Evolutionary conservation across 768 basidiomycete species (phyloP), one percentile per base, ranked within the genome.

Genomic region (Boletales sp.): DNA sequence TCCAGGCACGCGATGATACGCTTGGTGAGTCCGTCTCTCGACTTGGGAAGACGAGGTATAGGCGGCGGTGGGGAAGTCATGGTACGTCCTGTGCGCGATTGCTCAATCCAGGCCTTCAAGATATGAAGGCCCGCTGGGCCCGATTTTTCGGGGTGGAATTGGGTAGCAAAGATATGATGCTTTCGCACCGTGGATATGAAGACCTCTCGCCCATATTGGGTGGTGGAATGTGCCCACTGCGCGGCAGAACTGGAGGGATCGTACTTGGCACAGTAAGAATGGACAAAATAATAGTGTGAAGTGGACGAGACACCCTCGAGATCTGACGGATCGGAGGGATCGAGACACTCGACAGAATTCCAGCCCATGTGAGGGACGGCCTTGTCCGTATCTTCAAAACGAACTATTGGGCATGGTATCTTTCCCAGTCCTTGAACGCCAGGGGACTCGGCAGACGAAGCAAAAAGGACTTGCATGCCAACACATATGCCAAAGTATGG

Each of bases 401-500:
- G 72, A 48, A 81, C 79, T 59, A 97, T 90, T n/a, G 77, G 74
- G 57, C 74, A 83, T n/a, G 90, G 87, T 54, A 99, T 85, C 56
- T 92, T 69, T 15, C 84, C 89, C 18, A 98, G 77, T n/a, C 95
- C 94, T n/a, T 61, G 67, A 24, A 73, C 71, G 17, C 66, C 61
- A 14, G 81, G 77, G 13, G 86, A 85, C 73, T 99, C 97, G 53
- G 80, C 72, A 14, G 95, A 97, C 13, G 87, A 83, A 50, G 80
- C 73, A 72, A 93, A 98, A 53, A 99, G 88, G 50, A 97, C 82
- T 70, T 99, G 97, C 85, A 99, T 87, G 60, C 97, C 97, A 63
- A 99, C 90, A 72, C 97, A 99, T 74, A 99, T 98, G 35, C 92
- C 92, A 70, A 97, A 91, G 71, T 97, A 99, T 2, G 95, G 97